A percentile compares a stretch with the other conserved stretches of the same genome.
These are phyloP conservation scores for Fusarium solani-melongenae DNA, from an alignment of 2,329 filamentous ascomycete species.

Conservation along the genomic window DNA sequence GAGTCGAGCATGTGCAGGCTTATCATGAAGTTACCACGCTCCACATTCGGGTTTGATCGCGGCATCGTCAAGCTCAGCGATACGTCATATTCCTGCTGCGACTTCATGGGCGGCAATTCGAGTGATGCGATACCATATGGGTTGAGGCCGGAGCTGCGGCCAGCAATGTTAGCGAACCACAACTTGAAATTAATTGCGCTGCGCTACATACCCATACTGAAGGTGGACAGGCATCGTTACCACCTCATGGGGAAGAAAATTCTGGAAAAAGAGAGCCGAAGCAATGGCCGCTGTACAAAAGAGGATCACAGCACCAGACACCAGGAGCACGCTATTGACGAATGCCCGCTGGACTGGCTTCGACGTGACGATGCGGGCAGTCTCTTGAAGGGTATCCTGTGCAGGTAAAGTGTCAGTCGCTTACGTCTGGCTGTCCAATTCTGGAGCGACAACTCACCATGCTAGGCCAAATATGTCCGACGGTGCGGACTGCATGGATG, in stretches of 20 bases:
- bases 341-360: constrained; percentile 62
- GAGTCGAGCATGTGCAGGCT: constrained; percentile 75
- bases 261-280: constrained; percentile 66
- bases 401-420: constrained; percentile 8
- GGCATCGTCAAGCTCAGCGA: constrained; percentile 80
- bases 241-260: constrained; percentile 66
- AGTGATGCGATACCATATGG: constrained; percentile 65
- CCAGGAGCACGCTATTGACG: constrained; percentile 59
- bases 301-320: constrained; percentile 55
- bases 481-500: constrained; percentile 11
- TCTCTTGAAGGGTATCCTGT: constrained; percentile 52
- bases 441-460: constrained; percentile 31
- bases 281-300: constrained; percentile 60
- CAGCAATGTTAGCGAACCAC: constrained; percentile 21
- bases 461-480: constrained; percentile 9
- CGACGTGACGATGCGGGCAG: constrained; percentile 58
- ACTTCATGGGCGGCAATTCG: constrained; percentile 65
- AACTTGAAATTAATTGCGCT: neutral
- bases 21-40: constrained; percentile 94
- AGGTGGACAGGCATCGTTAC: constrained; percentile 64
- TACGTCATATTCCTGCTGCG: constrained; percentile 87
- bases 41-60: constrained; percentile 78
- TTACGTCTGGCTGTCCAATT: neutral
- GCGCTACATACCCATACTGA: constrained; percentile 65
- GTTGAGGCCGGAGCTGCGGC: constrained; percentile 57